Evolutionary conservation across 768 basidiomycete genomes (phyloP).

Genomic region (Tylopilus cervinicoccineus): DNA sequence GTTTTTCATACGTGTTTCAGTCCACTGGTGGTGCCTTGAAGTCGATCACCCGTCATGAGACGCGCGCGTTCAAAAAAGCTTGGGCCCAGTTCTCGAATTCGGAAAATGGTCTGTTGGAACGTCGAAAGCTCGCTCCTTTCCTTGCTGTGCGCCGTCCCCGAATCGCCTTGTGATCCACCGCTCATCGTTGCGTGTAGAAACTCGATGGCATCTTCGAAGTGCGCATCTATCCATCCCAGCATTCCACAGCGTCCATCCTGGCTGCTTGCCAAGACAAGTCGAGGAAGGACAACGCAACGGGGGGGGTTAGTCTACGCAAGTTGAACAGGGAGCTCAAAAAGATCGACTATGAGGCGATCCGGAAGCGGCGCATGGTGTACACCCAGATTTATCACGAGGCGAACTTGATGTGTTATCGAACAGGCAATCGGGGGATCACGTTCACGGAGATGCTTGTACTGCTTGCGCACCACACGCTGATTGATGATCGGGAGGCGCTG

Average conservation of each 20-base stretch:
- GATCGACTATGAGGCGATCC: slow-evolving; percentile 62
- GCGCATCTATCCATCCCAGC: slow-evolving; percentile 72
- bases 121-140: slow-evolving; percentile 68
- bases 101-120: slow-evolving; percentile 74
- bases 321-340: slow-evolving; percentile 53
- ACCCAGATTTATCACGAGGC: slow-evolving; percentile 89
- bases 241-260: slow-evolving; percentile 56
- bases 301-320: slow-evolving; percentile 60
- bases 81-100: slow-evolving; percentile 85
- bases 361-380: slow-evolving; percentile 65
- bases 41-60: slow-evolving; percentile 82
- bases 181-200: slow-evolving; percentile 44
- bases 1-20: slow-evolving; percentile 94
- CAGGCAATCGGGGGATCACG: slow-evolving; percentile 75
- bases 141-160: slow-evolving; percentile 58
- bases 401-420: slow-evolving; percentile 56
- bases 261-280: slow-evolving; percentile 42
- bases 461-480: slow-evolving; percentile 87
- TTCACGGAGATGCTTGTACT: slow-evolving; percentile 88
- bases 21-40: slow-evolving; percentile 68
- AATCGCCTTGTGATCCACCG: background rate
- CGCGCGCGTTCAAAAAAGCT: slow-evolving; percentile 90
- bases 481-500: slow-evolving; percentile 84
- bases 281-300: slow-evolving; percentile 33
- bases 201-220: slow-evolving; percentile 87